Evolutionary conservation across 2,329 filamentous ascomycete species (phyloP).

Genomic region (Aspergillus fumigatus): DNA sequence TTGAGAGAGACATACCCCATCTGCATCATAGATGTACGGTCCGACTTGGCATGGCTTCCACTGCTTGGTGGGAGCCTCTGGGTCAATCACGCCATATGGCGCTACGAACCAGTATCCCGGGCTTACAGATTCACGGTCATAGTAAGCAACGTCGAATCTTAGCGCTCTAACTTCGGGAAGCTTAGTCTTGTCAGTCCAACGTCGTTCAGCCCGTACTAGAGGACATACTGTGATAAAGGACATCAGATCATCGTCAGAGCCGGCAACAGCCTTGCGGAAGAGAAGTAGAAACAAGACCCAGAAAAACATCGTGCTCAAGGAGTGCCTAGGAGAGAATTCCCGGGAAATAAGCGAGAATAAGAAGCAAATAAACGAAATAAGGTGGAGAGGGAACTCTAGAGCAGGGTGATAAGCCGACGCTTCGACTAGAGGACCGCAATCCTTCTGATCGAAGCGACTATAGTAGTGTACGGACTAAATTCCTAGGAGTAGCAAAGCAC

Average conservation of each 20-base stretch:
- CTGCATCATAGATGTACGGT: conserved; percentile 48
- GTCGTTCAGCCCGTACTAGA: not conserved
- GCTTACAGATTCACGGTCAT: conserved; percentile 23
- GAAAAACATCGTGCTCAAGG: conserved; percentile 26
- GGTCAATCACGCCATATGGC: conserved; percentile 34
- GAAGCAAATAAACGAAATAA: conserved; percentile 4
- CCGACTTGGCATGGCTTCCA: conserved; percentile 43
- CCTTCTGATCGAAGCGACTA: not conserved
- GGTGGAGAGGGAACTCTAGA: not conserved
- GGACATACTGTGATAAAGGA: conserved; percentile 31
- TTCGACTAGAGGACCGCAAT: too few species aligned
- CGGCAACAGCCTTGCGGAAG: conserved; percentile 18
- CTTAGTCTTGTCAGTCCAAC: conserved; percentile 10
- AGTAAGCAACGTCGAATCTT: conserved; percentile 25
- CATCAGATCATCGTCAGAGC: conserved; percentile 28
- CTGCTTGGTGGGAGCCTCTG: conserved; percentile 21
- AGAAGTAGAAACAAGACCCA: conserved; percentile 20
- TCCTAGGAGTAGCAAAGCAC: not conserved
- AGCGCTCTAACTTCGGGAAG: conserved; percentile 22
- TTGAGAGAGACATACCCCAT: conserved; percentile 31
- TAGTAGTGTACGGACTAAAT: not conserved
- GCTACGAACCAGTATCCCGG: conserved; percentile 49
- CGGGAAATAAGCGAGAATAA: conserved; percentile 7
- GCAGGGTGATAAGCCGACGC: not conserved
- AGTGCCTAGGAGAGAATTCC: conserved; percentile 25